Evolutionary conservation across 176 grass and related monocot genomes (phyloP).

Genomic region (Tillandsia leiboldiana): DNA sequence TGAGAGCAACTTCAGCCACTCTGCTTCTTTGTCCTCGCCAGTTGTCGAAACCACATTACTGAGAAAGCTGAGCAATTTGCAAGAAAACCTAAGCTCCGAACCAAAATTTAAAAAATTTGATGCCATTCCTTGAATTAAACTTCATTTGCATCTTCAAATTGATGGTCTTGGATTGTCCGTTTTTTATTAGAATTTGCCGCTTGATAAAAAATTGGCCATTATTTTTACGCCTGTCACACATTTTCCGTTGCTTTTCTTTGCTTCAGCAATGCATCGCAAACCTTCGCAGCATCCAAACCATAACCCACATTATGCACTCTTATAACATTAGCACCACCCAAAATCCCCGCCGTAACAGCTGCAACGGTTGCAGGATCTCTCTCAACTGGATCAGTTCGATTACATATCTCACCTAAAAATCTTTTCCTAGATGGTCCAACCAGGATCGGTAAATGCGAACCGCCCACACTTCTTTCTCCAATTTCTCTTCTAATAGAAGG

Average conservation of each 20-base stretch:
- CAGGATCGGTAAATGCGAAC: slow-evolving; percentile 63
- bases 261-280: slow-evolving; percentile 35
- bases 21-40: too few species aligned
- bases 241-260: slow-evolving; percentile 10
- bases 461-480: slow-evolving; percentile 48
- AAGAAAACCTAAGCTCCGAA: too few species aligned
- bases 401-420: slow-evolving; percentile 70
- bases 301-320: slow-evolving; percentile 66
- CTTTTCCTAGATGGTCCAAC: slow-evolving; percentile 68
- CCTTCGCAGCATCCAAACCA: slow-evolving; percentile 47
- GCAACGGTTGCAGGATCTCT: slow-evolving; percentile 53
- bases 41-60: too few species aligned
- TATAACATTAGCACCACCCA: slow-evolving; percentile 75
- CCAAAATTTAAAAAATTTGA: too few species aligned
- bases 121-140: neutral
- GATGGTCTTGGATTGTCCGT: neutral
- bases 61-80: too few species aligned
- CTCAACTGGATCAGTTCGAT: slow-evolving; percentile 32
- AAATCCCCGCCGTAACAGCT: slow-evolving; percentile 32
- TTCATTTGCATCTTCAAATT: neutral
- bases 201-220: neutral
- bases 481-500: slow-evolving; percentile 46
- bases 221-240: neutral
- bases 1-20: too few species aligned
- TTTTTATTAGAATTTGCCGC: neutral